These are phyloP conservation scores for Trifolium subterraneum DNA, from an alignment of 306 rosid genomes.

Conservation along the genomic window DNA sequence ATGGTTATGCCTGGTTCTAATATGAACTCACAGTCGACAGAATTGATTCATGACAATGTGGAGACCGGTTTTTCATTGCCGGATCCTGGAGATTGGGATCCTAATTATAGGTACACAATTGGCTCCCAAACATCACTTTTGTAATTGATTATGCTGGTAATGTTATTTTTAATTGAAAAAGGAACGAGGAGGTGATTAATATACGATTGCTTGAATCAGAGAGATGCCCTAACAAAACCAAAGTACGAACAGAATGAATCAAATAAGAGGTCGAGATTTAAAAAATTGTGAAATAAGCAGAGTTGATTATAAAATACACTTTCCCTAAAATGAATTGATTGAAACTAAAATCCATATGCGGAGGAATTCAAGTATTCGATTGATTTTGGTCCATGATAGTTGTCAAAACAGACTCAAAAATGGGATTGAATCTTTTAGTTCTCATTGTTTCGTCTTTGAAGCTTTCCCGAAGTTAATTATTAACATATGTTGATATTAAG, in stretches of 20 bases:
- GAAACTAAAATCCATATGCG: conserved; percentile 19
- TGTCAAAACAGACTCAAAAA: conserved; percentile 2
- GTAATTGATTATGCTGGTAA: conserved; percentile 6
- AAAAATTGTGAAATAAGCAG: background rate
- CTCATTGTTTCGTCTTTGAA: conserved; percentile 1
- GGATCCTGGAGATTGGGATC: conserved; percentile 99
- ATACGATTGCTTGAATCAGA: background rate
- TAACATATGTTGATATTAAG: conserved; percentile 35
- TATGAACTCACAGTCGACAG: conserved; percentile 57
- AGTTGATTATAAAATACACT: background rate
- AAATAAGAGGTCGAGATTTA: background rate
- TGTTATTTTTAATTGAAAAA: conserved; percentile 3
- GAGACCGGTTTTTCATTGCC: conserved; percentile 72
- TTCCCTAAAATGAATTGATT: background rate
- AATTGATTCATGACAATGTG: conserved; percentile 58
- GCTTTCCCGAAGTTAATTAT: conserved; percentile 15
- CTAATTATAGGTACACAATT: conserved; percentile 80
- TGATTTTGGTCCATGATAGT: conserved; percentile 18
- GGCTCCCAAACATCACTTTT: conserved; percentile 28
- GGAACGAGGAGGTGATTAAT: background rate
- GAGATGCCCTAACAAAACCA: background rate
- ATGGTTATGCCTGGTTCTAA: conserved; percentile 54
- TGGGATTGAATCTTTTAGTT: background rate
- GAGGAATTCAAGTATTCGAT: conserved; percentile 6
- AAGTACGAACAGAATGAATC: background rate